phyloP scores from a whole-genome alignment of 2,329 filamentous ascomycete genomes.

The Parastagonospora nodorum region DNA sequence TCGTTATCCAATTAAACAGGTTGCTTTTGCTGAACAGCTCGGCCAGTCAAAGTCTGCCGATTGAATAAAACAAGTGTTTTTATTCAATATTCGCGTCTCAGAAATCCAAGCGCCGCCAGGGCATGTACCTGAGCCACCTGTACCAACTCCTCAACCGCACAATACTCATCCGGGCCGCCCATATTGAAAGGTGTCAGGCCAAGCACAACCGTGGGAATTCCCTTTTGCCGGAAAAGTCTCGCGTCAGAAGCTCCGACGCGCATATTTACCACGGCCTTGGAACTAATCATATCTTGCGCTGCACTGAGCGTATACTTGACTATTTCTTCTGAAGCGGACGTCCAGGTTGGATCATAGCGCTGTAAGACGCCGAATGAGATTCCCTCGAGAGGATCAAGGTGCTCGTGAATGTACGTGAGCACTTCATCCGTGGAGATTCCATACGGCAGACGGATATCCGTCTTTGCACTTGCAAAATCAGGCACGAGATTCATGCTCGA shows the following conservation, averaged over 20 bases:
- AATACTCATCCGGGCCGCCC: constrained; percentile 1
- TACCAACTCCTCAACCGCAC: neutral
- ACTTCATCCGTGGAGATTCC: neutral
- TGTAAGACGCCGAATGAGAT: neutral
- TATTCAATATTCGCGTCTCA: neutral
- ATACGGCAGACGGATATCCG: neutral
- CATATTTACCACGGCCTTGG: neutral
- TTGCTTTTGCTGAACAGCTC: no score
- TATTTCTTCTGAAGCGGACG: neutral
- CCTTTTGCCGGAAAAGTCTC: neutral
- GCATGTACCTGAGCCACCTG: neutral
- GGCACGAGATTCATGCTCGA: constrained; percentile 1
- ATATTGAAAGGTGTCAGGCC: constrained; percentile 1
- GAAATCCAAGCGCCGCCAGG: neutral
- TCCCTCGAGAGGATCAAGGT: neutral
- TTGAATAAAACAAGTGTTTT: neutral
- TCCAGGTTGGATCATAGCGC: neutral
- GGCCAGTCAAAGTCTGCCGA: no score
- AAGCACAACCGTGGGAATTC: constrained; percentile 1
- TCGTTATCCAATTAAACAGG: no score
- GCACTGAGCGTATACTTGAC: neutral
- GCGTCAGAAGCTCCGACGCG: neutral
- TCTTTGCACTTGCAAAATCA: neutral
- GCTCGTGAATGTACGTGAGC: neutral
- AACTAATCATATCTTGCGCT: neutral